phyloP scores from a whole-genome alignment of 352 stramenopile genomes.

The Globisporangium spinosum region DNA sequence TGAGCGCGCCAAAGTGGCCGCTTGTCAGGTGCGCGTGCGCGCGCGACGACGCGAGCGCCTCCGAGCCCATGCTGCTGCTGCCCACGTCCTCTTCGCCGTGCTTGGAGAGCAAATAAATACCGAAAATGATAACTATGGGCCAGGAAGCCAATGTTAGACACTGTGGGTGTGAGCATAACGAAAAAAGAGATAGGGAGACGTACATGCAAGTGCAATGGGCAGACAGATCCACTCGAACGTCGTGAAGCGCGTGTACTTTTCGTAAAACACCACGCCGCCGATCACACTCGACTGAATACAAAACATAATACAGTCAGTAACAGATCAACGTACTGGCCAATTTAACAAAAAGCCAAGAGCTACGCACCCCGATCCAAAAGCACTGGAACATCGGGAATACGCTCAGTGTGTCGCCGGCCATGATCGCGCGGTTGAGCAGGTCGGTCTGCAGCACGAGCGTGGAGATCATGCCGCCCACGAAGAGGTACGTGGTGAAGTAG shows the following conservation, averaged over 20 bases:
- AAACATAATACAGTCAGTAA: slow-evolving; percentile 17
- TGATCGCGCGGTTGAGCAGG: slow-evolving; percentile 80
- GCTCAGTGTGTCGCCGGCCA: slow-evolving; percentile 78
- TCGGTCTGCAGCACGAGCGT: slow-evolving; percentile 84
- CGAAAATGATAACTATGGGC: slow-evolving; percentile 69
- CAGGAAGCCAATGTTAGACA: not conserved
- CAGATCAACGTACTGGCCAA: not conserved
- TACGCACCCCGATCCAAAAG: slow-evolving; percentile 83
- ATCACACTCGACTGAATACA: slow-evolving; percentile 68
- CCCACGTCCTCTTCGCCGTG: slow-evolving; percentile 52
- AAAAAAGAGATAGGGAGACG: slow-evolving; percentile 15
- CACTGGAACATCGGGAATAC: slow-evolving; percentile 89
- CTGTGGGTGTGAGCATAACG: not conserved
- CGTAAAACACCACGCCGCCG: slow-evolving; percentile 81
- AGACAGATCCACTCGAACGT: slow-evolving; percentile 80
- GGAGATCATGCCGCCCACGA: slow-evolving; percentile 77
- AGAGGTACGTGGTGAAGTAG: slow-evolving; percentile 83
- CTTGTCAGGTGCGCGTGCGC: slow-evolving; percentile 54
- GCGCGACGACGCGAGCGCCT: slow-evolving; percentile 20
- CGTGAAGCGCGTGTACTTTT: slow-evolving; percentile 78
- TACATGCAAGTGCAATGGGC: slow-evolving; percentile 72
- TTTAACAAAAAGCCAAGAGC: not conserved
- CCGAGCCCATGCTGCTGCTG: slow-evolving; percentile 24
- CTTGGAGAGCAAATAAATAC: slow-evolving; percentile 82
- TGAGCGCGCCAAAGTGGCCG: slow-evolving; percentile 74